These are phyloP conservation scores for Syncephalis fuscata DNA, from an alignment of 371 early-diverging fungal species.

Conservation along the genomic window DNA sequence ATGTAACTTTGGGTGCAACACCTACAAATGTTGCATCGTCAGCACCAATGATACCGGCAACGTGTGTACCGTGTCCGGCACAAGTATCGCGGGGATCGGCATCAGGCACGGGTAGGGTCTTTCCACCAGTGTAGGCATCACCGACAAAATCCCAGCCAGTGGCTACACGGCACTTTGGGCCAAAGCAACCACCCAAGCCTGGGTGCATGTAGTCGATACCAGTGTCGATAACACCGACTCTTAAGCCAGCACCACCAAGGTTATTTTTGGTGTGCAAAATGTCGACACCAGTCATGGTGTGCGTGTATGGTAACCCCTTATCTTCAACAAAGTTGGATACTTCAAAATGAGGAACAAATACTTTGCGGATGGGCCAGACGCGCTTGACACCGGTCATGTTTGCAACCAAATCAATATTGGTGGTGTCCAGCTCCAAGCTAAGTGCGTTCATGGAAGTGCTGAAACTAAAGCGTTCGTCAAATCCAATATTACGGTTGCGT, in stretches of 20 bases:
- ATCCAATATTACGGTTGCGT: neutral
- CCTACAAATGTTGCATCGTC: constrained; percentile 23
- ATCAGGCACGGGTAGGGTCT: constrained; percentile 16
- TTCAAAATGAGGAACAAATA: neutral
- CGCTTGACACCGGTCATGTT: constrained; percentile 11
- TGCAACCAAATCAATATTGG: constrained; percentile 2
- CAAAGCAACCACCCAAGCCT: constrained; percentile 28
- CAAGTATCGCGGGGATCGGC: constrained; percentile 30
- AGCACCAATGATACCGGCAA: constrained; percentile 38
- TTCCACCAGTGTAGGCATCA: constrained; percentile 9
- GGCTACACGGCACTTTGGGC: constrained; percentile 17
- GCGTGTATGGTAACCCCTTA: constrained; percentile 13
- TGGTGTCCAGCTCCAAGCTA: neutral
- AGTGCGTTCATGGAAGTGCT: neutral
- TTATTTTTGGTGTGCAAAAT: constrained; percentile 22
- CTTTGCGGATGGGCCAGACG: constrained; percentile 11
- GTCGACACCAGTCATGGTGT: constrained; percentile 42
- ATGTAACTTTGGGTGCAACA: constrained; percentile 40
- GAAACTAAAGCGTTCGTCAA: neutral
- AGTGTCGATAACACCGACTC: constrained; percentile 35
- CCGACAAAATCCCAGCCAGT: constrained; percentile 26
- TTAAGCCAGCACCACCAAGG: constrained; percentile 41
- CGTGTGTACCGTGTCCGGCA: constrained; percentile 39
- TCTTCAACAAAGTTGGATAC: constrained; percentile 4
- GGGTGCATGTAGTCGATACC: constrained; percentile 34